Percentiles rank a stretch among this genome's conserved stretches.
These are phyloP conservation scores for Mesembryanthemum crystallinum DNA, from an alignment of 148 eudicot species.

Conservation along the genomic window DNA sequence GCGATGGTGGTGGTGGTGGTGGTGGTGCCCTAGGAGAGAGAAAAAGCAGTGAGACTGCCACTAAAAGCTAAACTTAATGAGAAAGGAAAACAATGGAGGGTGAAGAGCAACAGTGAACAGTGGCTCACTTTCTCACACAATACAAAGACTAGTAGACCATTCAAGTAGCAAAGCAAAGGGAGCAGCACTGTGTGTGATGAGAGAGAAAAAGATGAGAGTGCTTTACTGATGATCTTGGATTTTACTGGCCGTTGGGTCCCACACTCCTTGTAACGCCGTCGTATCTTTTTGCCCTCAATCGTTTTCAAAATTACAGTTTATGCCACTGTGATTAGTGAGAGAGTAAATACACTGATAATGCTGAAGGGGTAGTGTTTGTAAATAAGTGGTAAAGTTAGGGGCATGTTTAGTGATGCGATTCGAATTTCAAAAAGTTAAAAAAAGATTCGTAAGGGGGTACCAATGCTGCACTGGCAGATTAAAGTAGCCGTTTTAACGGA, in stretches of 20 bases:
- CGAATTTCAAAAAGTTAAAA: constrained; percentile 22
- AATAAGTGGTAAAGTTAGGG: not conserved
- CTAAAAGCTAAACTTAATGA: too few species aligned
- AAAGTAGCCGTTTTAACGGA: constrained; percentile 24
- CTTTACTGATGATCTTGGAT: constrained; percentile 15
- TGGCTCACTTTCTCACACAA: not conserved
- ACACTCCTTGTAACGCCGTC: not conserved
- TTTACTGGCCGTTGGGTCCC: constrained; percentile 25
- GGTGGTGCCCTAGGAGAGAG: constrained; percentile 12
- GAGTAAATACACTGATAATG: not conserved
- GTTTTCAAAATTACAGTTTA: not conserved
- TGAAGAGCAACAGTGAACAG: too few species aligned
- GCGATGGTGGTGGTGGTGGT: too few species aligned
- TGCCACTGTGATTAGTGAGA: constrained; percentile 1
- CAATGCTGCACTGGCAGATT: not conserved
- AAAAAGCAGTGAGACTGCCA: too few species aligned
- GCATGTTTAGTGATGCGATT: not conserved
- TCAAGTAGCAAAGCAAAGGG: constrained; percentile 1
- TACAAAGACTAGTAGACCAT: not conserved
- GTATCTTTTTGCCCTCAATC: not conserved
- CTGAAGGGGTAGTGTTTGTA: not conserved
- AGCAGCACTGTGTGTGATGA: not conserved
- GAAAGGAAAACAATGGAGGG: not conserved
- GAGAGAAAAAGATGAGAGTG: not conserved
- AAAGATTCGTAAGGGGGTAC: constrained; percentile 2